Evolutionary conservation across 495 filamentous ascomycete genomes (phyloP), one percentile per base, ranked within the genome.

Genomic region (Beverwykella pulmonaria): DNA sequence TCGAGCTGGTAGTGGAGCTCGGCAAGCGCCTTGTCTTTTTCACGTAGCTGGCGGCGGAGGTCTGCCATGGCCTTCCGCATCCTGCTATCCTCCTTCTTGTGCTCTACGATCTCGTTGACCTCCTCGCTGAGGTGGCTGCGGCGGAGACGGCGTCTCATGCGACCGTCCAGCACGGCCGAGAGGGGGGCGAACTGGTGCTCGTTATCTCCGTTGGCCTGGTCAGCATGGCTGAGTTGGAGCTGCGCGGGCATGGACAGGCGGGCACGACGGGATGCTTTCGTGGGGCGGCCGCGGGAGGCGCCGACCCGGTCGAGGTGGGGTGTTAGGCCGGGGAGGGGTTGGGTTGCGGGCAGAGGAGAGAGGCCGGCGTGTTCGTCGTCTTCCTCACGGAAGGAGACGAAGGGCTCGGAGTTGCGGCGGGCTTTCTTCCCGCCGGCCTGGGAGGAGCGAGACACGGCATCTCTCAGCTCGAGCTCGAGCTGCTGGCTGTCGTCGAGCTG

Each of bases 111-210:
- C 20, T 75, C 76, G 74, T 90, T 92, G 64, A 90, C 83, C 74
- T 92, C 90, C 71, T 92, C 86, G 67, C 88, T 91, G 36, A 94
- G 75, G 27, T 89, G 86, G 64, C 87, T 86, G 22, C 90, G 84
- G 15, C 85, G 82, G 25, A 92, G 82, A 48, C 90, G 83, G 23
- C 90, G 84, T 73, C 87, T 86, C n/a, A 85, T 82, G n/a, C 91
- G 84, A 23, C 80, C 79, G 69, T 92, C 88, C 23, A 93, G 74
- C 4, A 89, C 82, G 26, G 90, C 85, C n/a, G 84, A 81, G 30
- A 92, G 77, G 0, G 90, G 88, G 1, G 83, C 82, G 65, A 91
- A 90, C 63, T 89, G 86, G 0, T 88, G 26, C 64, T 82, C 81
- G 23, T 48, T 48, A 12, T 23, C 39, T 46, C 46, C 47, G 34